These are phyloP conservation scores for Colletotrichum orbiculare DNA, from an alignment of 2,329 filamentous ascomycete genomes.

Conservation along the genomic window DNA sequence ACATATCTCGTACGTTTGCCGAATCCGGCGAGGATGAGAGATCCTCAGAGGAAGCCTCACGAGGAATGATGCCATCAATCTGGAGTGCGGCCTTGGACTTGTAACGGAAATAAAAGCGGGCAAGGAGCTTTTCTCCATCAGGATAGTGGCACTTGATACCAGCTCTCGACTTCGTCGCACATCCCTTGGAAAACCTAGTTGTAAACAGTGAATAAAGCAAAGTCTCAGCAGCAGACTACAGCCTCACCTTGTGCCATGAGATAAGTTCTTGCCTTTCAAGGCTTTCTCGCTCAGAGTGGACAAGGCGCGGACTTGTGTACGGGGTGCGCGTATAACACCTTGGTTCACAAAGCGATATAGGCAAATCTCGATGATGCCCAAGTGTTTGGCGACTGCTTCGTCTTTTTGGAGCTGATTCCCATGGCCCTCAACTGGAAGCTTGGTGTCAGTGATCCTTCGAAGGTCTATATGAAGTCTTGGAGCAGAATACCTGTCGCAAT, in stretches of 20 bases:
- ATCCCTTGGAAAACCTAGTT: not conserved
- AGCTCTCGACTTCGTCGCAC: too few relatives aligned
- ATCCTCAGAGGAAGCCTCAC: not conserved
- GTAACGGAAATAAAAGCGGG: conserved; percentile 12
- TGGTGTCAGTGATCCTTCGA: not conserved
- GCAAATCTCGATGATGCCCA: conserved; percentile 4
- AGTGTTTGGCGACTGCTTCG: not conserved
- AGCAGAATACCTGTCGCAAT: not conserved
- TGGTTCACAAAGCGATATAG: not conserved
- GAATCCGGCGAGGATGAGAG: not conserved
- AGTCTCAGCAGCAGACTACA: fast-evolving
- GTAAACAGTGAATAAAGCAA: not conserved
- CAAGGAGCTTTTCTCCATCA: not conserved
- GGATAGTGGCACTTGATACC: not conserved
- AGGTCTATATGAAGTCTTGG: fast-evolving
- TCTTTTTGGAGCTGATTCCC: not conserved
- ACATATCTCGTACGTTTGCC: not conserved
- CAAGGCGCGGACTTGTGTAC: not conserved
- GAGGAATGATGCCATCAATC: conserved; percentile 5
- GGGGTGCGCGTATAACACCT: not conserved
- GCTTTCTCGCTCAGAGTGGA: conserved; percentile 1
- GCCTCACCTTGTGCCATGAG: conserved; percentile 2
- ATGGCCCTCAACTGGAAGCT: not conserved
- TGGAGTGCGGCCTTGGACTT: conserved; percentile 2
- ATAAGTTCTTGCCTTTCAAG: conserved; percentile 4